Base-by-base conservation (phyloP, 2,329 filamentous ascomycete species). In the Exophiala lecanii-corni region DNA sequence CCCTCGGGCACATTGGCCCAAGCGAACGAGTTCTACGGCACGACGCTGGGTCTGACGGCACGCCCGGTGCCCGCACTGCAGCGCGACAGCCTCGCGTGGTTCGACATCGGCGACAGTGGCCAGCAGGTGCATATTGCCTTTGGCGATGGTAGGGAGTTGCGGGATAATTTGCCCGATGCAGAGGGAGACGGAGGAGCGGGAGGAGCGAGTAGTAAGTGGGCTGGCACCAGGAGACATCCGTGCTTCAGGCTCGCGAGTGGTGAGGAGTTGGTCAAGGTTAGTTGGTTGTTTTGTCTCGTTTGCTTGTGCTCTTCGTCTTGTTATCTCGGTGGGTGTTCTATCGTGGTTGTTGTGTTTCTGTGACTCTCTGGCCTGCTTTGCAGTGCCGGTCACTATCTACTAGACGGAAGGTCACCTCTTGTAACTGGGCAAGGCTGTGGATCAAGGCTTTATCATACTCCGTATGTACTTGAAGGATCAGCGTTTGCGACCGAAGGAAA, bases 71-170 rank as follows among this genome's bases (percentile, higher is more conserved):
- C 79, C 0, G 60, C 62, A 2, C 56, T 71, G 1, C 76, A 80
- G 53, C 66, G 63, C 39, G 70, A 66, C 10, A 68, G 62, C 1
- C 62, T 81, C 1, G 69, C 73, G 6, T 82, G 79, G 78, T 79
- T 61, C 43, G 52, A 52, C 15, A 41, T 47, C 13, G 44, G 25
- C 30, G 33, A 26, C 36, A 41, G 23, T 13, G 39, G 38, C 35
- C 35, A 48, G 58, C 62, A 55, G 69, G 76, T 81, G 63, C 74
- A 82, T 55, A 74, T 81, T 42, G 74, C 68, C 10, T 63, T 64
- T 5, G 59, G 59, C 2, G 66, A 67, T 2, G 69, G 71, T 2
- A 76, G 80, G 55, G 75, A 80, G 61, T 65, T 81, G 10, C 76
- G 81, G 16, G 38, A 41, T 12, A 9, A n/a, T 7, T 43, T 55